A percentile compares a stretch with the other conserved stretches of the same genome.
Evolutionary conservation across 345 rosid species (phyloP).

Genomic region (Syzygium oleosum): DNA sequence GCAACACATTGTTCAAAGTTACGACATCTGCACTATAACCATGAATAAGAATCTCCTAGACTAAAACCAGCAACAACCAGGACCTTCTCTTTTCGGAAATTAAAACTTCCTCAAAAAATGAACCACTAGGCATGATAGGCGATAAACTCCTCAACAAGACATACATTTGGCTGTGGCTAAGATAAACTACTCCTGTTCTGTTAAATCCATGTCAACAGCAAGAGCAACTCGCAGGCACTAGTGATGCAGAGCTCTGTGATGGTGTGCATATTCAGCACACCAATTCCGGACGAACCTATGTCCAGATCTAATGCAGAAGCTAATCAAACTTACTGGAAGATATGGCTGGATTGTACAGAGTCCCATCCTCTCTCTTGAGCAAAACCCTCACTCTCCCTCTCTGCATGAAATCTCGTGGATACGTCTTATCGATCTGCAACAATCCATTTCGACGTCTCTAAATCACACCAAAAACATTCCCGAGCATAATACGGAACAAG

Average conservation of each 20-base stretch:
- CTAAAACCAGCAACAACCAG: not conserved
- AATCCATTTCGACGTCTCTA: not conserved
- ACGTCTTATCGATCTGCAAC: slow-evolving; percentile 71
- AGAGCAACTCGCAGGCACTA: not conserved
- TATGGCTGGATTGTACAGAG: slow-evolving; percentile 63
- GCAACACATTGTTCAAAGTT: slow-evolving; percentile 1
- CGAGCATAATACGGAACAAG: not conserved
- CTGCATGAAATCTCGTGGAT: slow-evolving; percentile 92
- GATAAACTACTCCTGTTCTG: not conserved
- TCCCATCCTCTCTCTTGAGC: slow-evolving; percentile 76
- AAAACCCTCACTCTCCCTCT: slow-evolving; percentile 78
- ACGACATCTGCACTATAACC: not conserved
- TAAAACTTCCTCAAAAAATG: not conserved
- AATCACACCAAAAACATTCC: not conserved
- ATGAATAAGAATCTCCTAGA: not conserved
- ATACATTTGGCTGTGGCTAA: not conserved
- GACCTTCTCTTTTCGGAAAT: not conserved
- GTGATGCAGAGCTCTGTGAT: not conserved
- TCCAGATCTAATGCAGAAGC: not conserved
- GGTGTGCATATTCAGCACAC: not conserved
- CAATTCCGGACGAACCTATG: not conserved
- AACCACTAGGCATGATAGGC: not conserved
- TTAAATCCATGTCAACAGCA: not conserved
- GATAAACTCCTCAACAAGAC: not conserved
- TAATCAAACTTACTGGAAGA: slow-evolving; percentile 47